Conservation (phyloP, 2,329 filamentous ascomycete species). For the Fulvia fulva region DNA sequence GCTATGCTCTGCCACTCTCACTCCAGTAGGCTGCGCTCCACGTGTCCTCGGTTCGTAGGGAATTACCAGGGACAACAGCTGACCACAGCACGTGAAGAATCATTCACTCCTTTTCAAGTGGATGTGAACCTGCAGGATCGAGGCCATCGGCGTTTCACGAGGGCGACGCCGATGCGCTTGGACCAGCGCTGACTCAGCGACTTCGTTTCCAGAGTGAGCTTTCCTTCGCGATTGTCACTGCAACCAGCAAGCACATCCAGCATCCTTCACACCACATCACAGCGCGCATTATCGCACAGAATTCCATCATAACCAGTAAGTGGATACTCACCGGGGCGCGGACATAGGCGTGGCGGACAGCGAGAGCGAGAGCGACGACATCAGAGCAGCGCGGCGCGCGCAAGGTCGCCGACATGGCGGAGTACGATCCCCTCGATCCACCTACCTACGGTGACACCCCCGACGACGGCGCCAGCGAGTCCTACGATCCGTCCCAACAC, state of each 20-base stretch:
- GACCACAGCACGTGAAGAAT: no score
- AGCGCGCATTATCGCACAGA: not conserved
- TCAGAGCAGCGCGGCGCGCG: slow-evolving; percentile 6
- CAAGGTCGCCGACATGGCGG: slow-evolving; percentile 40
- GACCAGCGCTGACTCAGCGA: no score
- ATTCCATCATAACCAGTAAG: not conserved
- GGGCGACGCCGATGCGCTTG: no score
- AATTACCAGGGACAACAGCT: no score
- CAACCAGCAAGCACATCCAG: not conserved
- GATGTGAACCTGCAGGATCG: not conserved
- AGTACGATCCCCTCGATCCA: slow-evolving; percentile 33
- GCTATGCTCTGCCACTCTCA: not conserved
- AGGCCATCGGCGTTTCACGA: no score
- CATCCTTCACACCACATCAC: not conserved
- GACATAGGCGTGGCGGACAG: not conserved
- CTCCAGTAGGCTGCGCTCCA: not conserved
- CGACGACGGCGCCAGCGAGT: slow-evolving; percentile 20
- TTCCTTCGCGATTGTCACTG: not conserved
- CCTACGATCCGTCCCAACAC: slow-evolving; percentile 34
- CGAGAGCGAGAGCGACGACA: not conserved
- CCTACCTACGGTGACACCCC: slow-evolving; percentile 22
- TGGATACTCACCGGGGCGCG: not conserved
- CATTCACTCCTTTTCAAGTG: not conserved
- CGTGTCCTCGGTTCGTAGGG: not conserved
- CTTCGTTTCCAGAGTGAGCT: no score